These are phyloP conservation scores for Cyberlindnera mississippiensis DNA, from an alignment of 805 yeast species.

Conservation along the genomic window DNA sequence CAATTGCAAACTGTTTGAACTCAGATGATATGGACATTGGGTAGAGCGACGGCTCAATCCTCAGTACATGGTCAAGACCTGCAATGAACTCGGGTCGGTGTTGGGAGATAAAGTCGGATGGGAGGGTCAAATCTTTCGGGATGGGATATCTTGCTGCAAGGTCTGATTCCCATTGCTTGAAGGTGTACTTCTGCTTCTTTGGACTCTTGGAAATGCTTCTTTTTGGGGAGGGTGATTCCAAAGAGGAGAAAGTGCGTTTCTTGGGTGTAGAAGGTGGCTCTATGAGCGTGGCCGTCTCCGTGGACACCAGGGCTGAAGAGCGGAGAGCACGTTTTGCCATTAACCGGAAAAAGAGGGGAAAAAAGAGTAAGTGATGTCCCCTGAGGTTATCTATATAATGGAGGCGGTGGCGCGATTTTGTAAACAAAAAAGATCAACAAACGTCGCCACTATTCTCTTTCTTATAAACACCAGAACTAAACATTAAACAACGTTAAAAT, in stretches of 20 bases:
- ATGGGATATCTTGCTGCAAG: constrained; percentile 12
- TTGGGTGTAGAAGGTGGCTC: constrained; percentile 7
- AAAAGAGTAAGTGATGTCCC: too few species aligned
- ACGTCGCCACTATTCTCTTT: too few species aligned
- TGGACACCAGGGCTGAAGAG: background rate
- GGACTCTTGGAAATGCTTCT: constrained; percentile 4
- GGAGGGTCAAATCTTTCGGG: constrained; percentile 16
- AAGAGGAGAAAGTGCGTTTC: constrained; percentile 4
- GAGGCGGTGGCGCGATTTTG: background rate
- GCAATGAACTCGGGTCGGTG: constrained; percentile 33
- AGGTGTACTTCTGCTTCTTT: constrained; percentile 11
- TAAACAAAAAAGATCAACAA: background rate
- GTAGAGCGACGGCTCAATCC: constrained; percentile 35
- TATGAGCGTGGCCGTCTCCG: background rate
- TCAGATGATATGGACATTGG: constrained; percentile 24
- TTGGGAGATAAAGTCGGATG: constrained; percentile 22
- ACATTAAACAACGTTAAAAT: constrained; percentile 3
- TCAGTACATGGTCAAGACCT: constrained; percentile 33
- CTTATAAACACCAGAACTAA: too few species aligned
- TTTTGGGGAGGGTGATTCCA: background rate
- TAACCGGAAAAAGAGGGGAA: too few species aligned
- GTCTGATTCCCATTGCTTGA: constrained; percentile 13
- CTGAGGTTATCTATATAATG: background rate
- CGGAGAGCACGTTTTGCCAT: constrained; percentile 9
- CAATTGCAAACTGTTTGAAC: constrained; percentile 29